These are phyloP conservation scores for Zarea fungicola DNA, from an alignment of 2,329 filamentous ascomycete species.

Conservation along the genomic window DNA sequence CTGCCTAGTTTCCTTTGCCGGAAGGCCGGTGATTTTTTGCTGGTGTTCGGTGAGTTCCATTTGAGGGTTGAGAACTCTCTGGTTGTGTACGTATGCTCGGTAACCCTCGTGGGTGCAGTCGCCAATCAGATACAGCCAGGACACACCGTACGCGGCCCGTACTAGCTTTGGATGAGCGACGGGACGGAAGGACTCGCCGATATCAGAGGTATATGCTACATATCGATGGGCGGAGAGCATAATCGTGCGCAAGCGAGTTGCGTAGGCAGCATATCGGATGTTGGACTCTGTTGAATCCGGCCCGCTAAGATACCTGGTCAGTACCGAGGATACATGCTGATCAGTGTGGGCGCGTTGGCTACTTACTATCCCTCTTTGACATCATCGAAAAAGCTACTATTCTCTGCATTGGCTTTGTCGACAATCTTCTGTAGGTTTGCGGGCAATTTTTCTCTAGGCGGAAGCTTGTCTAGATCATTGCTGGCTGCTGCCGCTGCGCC, in stretches of 20 bases:
- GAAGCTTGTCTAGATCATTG: conserved; percentile 41
- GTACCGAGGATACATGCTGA: conserved; percentile 16
- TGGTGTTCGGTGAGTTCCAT: conserved; percentile 48
- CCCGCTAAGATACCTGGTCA: conserved; percentile 23
- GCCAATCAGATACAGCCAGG: conserved; percentile 86
- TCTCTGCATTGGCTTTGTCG: conserved; percentile 53
- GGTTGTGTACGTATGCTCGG: conserved; percentile 87
- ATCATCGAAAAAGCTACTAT: conserved; percentile 68
- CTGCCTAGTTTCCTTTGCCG: conserved; percentile 25
- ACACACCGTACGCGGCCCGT: conserved; percentile 78
- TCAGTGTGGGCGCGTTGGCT: conserved; percentile 2
- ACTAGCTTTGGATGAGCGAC: conserved; percentile 83
- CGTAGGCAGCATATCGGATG: conserved; percentile 90
- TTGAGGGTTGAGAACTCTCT: conserved; percentile 65
- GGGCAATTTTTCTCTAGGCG: conserved; percentile 47
- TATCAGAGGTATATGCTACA: conserved; percentile 93
- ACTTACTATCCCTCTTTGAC: conserved; percentile 75
- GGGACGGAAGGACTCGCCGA: conserved; percentile 93
- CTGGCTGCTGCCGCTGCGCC: conserved; percentile 9
- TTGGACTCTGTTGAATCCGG: conserved; percentile 78
- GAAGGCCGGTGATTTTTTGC: conserved; percentile 44
- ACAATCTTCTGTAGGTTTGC: conserved; percentile 52
- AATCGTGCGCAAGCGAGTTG: conserved; percentile 76
- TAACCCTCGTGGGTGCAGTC: conserved; percentile 93
- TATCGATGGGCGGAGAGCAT: conserved; percentile 89